Conservation (phyloP, 768 basidiomycete genomes). For the Saitozyma sp. region DNA sequence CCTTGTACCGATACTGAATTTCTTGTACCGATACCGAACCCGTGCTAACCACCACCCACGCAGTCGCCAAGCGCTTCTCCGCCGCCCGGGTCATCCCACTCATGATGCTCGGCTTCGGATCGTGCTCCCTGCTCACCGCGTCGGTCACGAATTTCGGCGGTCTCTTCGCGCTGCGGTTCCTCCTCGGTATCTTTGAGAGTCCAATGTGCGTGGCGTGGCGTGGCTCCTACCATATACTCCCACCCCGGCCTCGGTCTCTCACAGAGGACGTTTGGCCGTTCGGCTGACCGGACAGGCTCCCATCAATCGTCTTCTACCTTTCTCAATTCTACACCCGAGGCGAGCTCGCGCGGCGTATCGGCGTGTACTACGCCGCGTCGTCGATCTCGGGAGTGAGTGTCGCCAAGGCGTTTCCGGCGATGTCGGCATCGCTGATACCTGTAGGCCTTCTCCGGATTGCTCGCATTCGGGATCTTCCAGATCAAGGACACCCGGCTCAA, state of each 20-base stretch:
- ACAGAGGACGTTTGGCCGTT: too few species aligned
- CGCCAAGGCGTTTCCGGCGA: not conserved
- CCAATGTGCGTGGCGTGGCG: too few species aligned
- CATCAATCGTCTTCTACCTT: conserved; percentile 58
- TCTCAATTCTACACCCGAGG: conserved; percentile 60
- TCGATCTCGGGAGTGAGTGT: conserved; percentile 11
- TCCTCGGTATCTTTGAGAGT: conserved; percentile 19
- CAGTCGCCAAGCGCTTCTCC: conserved; percentile 58
- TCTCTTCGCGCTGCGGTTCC: conserved; percentile 55
- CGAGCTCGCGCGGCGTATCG: conserved; percentile 60
- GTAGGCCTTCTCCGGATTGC: conserved; percentile 36
- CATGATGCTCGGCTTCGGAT: conserved; percentile 60
- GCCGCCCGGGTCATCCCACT: conserved; percentile 58
- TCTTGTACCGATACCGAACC: too few species aligned
- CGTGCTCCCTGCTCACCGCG: conserved; percentile 57
- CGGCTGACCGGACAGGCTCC: conserved; percentile 11
- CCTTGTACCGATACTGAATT: too few species aligned
- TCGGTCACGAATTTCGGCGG: conserved; percentile 57
- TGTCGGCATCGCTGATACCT: not conserved
- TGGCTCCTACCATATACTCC: too few species aligned
- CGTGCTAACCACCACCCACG: too few species aligned
- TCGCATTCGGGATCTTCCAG: conserved; percentile 62
- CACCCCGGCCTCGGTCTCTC: too few species aligned
- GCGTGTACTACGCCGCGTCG: conserved; percentile 57
- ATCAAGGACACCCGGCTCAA: conserved; percentile 56